Percentiles rank a stretch among this genome's conserved stretches.
These are phyloP conservation scores for Nicotiana undulata DNA, from an alignment of 257 asterid genomes.

Conservation along the genomic window DNA sequence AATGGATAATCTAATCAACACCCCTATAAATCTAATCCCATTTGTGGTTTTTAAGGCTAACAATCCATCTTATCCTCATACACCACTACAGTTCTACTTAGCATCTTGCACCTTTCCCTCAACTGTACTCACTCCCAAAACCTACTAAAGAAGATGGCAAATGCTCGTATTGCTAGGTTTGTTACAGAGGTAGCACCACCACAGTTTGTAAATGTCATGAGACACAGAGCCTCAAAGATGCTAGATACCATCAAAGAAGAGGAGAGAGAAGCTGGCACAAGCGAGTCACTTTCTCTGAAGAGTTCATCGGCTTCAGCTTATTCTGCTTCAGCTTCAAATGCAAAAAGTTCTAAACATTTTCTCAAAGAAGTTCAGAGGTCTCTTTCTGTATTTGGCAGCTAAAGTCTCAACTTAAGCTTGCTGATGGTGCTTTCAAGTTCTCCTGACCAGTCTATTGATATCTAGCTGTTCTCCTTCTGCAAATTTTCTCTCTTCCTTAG, in stretches of 20 bases:
- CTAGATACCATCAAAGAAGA: conserved; percentile 67
- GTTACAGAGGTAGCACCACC: conserved; percentile 65
- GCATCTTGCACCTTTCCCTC: neutral
- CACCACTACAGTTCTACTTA: neutral
- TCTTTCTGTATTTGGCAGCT: conserved; percentile 11
- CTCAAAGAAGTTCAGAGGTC: conserved; percentile 16
- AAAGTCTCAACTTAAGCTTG: neutral
- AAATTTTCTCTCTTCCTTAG: neutral
- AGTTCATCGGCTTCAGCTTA: neutral
- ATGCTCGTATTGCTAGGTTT: conserved; percentile 46
- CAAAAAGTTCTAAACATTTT: neutral
- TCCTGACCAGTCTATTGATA: neutral
- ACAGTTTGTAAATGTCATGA: conserved; percentile 45
- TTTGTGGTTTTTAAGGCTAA: neutral
- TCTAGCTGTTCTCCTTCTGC: neutral
- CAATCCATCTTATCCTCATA: conserved; percentile 1
- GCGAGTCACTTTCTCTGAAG: conserved; percentile 5
- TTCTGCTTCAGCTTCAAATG: neutral
- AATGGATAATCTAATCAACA: neutral
- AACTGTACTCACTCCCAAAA: neutral
- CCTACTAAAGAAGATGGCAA: conserved; percentile 34
- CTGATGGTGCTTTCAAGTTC: neutral
- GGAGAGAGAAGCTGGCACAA: conserved; percentile 35
- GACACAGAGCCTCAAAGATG: conserved; percentile 46
- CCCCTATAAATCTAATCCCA: conserved; percentile 26